phyloP scores from a whole-genome alignment of 768 basidiomycete species.

The Podaxis rugospora region DNA sequence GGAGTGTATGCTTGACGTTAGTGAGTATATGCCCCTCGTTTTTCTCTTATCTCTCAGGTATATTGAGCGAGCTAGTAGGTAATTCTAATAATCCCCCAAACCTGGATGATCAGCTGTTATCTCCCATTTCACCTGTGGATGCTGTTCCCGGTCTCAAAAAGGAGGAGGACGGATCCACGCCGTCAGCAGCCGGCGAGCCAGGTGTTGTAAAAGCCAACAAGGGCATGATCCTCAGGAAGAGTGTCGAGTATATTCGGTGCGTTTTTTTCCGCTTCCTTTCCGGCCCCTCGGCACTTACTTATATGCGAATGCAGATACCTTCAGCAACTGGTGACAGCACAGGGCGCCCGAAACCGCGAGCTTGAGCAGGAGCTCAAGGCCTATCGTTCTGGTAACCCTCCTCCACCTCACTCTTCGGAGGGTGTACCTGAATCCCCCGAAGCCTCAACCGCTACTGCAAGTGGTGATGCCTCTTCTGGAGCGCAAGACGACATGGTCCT shows the following conservation, averaged over 20 bases:
- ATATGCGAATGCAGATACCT: conserved; percentile 48
- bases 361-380: conserved; percentile 66
- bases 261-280: conserved; percentile 6
- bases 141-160: conserved; percentile 12
- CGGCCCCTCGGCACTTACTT: not conserved
- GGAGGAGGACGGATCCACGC: conserved; percentile 18
- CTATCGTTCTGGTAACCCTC: conserved; percentile 29
- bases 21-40: conserved; percentile 6
- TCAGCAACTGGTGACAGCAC: conserved; percentile 79
- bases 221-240: conserved; percentile 88
- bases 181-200: conserved; percentile 12
- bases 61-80: not conserved
- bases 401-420: not conserved
- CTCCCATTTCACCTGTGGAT: conserved; percentile 1
- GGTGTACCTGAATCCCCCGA: conserved; percentile 4
- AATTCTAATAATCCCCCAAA: not conserved
- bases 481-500: conserved; percentile 7
- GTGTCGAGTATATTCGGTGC: conserved; percentile 63
- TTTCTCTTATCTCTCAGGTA: not conserved
- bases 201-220: conserved; percentile 84
- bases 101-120: conserved; percentile 7
- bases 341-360: conserved; percentile 74
- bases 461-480: not conserved
- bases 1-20: conserved; percentile 70
- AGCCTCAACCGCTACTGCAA: not conserved